These are phyloP conservation scores for Yarrowia sp. DNA, from an alignment of 805 yeast species.

Conservation along the genomic window DNA sequence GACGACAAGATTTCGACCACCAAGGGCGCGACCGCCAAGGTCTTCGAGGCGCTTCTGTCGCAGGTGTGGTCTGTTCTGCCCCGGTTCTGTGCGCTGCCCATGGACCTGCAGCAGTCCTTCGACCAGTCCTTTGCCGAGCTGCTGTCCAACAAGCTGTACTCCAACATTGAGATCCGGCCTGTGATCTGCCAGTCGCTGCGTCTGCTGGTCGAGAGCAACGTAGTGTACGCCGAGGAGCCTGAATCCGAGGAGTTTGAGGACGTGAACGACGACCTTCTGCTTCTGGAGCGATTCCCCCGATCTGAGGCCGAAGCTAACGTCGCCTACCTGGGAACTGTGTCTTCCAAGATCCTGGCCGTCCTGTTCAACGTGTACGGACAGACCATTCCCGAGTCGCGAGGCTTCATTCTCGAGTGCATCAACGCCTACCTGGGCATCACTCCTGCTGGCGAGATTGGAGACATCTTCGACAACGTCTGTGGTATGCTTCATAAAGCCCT, in stretches of 20 bases:
- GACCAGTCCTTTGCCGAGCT: constrained; percentile 78
- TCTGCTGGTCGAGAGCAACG: constrained; percentile 77
- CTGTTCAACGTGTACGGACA: constrained; percentile 92
- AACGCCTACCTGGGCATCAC: constrained; percentile 79
- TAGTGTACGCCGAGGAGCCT: constrained; percentile 67
- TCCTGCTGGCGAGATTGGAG: constrained; percentile 67
- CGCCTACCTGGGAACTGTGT: constrained; percentile 62
- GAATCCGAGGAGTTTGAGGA: neutral
- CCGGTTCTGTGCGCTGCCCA: constrained; percentile 85
- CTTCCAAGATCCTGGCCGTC: constrained; percentile 82
- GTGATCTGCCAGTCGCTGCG: constrained; percentile 84
- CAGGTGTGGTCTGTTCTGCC: constrained; percentile 94
- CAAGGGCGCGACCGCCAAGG: constrained; percentile 64
- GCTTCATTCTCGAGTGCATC: constrained; percentile 84
- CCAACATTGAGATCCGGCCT: constrained; percentile 75
- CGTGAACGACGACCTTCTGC: constrained; percentile 61
- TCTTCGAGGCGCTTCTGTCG: constrained; percentile 83
- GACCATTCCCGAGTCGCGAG: constrained; percentile 82
- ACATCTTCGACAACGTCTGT: constrained; percentile 86
- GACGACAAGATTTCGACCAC: constrained; percentile 42
- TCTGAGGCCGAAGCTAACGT: constrained; percentile 63
- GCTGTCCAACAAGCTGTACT: constrained; percentile 75
- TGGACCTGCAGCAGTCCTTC: constrained; percentile 69
- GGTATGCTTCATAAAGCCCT: constrained; percentile 75
- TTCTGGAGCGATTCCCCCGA: constrained; percentile 67